These are phyloP conservation scores for Magnusiomyces sp. DNA, from an alignment of 1,139 yeast species.

Conservation along the genomic window DNA sequence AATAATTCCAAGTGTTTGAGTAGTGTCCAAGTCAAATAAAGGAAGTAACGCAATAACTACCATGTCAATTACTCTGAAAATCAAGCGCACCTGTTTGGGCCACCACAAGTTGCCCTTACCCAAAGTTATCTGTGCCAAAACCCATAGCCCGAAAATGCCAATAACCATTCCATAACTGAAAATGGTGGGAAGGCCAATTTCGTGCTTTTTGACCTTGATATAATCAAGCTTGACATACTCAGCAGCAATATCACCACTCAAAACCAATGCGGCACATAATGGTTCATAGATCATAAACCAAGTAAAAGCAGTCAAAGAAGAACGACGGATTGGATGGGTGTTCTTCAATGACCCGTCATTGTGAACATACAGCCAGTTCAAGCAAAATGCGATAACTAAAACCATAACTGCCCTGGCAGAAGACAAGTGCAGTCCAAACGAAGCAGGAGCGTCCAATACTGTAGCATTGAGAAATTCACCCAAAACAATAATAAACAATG, in stretches of 20 bases:
- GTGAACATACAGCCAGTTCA: conserved; percentile 48
- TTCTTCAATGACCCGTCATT: conserved; percentile 46
- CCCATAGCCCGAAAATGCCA: conserved; percentile 13
- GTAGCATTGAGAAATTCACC: conserved; percentile 55
- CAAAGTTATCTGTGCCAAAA: conserved; percentile 7
- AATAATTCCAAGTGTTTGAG: conserved; percentile 2
- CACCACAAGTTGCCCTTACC: conserved; percentile 4
- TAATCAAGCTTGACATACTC: conserved; percentile 30
- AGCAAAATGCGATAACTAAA: conserved; percentile 43
- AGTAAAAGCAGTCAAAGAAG: conserved; percentile 39
- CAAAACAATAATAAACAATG: conserved; percentile 55
- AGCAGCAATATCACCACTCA: conserved; percentile 59
- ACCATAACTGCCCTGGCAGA: conserved; percentile 44
- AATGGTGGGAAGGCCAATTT: conserved; percentile 8
- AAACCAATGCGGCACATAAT: conserved; percentile 27
- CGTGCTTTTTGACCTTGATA: conserved; percentile 3
- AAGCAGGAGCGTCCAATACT: conserved; percentile 46
- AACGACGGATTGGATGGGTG: conserved; percentile 48
- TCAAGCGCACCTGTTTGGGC: conserved; percentile 10
- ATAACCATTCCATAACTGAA: conserved; percentile 11
- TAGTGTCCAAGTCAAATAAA: conserved; percentile 5
- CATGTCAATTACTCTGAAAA: conserved; percentile 8
- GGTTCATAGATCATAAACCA: conserved; percentile 50
- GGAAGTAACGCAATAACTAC: conserved; percentile 11
- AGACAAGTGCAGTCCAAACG: conserved; percentile 39